These are phyloP conservation scores for Quercus tomentella DNA, from an alignment of 331 rosid genomes.

Conservation along the genomic window DNA sequence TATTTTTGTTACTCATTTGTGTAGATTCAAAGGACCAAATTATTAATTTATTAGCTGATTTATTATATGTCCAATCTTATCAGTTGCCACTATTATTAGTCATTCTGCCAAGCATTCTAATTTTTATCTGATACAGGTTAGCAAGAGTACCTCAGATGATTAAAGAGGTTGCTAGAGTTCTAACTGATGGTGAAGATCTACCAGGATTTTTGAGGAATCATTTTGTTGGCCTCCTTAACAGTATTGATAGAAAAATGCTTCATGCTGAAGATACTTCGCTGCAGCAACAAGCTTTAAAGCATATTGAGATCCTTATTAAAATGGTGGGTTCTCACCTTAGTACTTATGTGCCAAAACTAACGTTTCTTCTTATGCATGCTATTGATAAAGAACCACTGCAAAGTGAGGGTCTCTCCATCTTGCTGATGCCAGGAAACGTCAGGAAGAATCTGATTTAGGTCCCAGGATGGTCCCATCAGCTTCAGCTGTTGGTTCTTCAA, in stretches of 20 bases:
- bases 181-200: constrained; percentile 82
- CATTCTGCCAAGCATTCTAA: constrained; percentile 11
- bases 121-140: constrained; percentile 51
- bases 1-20: not conserved
- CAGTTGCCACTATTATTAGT: not conserved
- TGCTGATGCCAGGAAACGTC: constrained; percentile 95
- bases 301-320: constrained; percentile 80
- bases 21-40: not conserved
- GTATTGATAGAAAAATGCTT: constrained; percentile 89
- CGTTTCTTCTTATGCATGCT: constrained; percentile 94
- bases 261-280: constrained; percentile 70
- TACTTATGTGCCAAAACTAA: constrained; percentile 85
- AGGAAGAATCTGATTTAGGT: constrained; percentile 68
- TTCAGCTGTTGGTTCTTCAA: constrained; percentile 56
- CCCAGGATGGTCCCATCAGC: constrained; percentile 47
- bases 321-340: constrained; percentile 89
- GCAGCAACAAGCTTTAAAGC: constrained; percentile 76
- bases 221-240: constrained; percentile 87
- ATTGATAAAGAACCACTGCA: constrained; percentile 59
- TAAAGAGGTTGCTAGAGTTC: constrained; percentile 79
- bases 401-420: constrained; percentile 77
- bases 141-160: constrained; percentile 79
- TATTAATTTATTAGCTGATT: not conserved
- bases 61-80: not conserved
- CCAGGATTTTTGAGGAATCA: constrained; percentile 81